Percentiles rank a stretch among this genome's conserved stretches.
Evolutionary conservation across 2,329 filamentous ascomycete genomes (phyloP).

Genomic region (Zymoseptoria ardabiliae): DNA sequence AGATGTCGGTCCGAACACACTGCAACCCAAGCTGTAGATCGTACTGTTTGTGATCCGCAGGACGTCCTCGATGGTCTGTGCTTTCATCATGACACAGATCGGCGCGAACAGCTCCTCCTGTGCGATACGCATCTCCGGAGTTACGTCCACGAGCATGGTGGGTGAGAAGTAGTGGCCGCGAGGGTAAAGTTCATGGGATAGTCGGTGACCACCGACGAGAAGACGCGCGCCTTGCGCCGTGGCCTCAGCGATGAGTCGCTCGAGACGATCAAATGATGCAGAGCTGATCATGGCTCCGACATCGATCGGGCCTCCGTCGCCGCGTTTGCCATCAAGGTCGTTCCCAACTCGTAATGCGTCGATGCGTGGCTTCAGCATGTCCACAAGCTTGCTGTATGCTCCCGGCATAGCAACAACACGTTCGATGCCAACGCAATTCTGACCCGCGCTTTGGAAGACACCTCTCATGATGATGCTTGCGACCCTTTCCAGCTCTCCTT

Average conservation of each 20-base stretch:
- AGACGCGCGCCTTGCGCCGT: conserved; percentile 72
- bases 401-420: conserved; percentile 73
- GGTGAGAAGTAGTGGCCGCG: conserved; percentile 86
- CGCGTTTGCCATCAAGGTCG: conserved; percentile 46
- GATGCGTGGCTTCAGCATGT: conserved; percentile 66
- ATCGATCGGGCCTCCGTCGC: conserved; percentile 49
- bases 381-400: conserved; percentile 68
- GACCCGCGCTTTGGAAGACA: conserved; percentile 88
- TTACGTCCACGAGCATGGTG: conserved; percentile 86
- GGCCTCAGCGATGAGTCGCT: conserved; percentile 68
- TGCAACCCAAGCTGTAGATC: conserved; percentile 77
- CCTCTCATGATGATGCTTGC: conserved; percentile 80
- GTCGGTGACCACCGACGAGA: conserved; percentile 68
- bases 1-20: conserved; percentile 64
- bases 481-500: conserved; percentile 60
- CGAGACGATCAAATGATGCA: conserved; percentile 65
- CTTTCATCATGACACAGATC: conserved; percentile 77
- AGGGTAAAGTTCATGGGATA: conserved; percentile 64
- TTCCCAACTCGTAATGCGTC: conserved; percentile 68
- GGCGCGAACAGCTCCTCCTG: conserved; percentile 90
- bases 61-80: conserved; percentile 57
- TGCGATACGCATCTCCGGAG: conserved; percentile 75
- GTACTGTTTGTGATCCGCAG: conserved; percentile 76
- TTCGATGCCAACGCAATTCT: conserved; percentile 97
- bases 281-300: conserved; percentile 86